Base-by-base conservation (phyloP, 1,139 yeast genomes). In the Nematodospora anomalae region DNA sequence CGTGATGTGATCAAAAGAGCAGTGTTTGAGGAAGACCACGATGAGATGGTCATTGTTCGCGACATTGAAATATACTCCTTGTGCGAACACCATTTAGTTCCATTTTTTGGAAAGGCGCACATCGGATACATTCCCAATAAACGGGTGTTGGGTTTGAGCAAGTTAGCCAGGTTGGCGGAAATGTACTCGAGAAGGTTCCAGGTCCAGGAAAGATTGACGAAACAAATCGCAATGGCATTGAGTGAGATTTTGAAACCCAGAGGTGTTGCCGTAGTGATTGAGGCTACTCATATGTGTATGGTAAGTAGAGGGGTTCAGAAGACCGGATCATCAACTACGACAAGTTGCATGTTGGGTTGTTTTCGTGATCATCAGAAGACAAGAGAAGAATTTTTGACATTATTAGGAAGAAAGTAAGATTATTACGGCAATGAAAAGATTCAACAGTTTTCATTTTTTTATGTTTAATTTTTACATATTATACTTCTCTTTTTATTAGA, bases 241-340 rank as follows among this genome's bases (percentile, higher is more conserved):
- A 80, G 84, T 60, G 97, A 89, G 55, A 86, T 90, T 43, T 71
- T 92, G 52, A 83, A 84, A 55, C 98, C 99, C 12, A 76, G 92
- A 52, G 98, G 98, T 38, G 98, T 92, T 10, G 98, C 97, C 0
- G 98, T 92, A 27, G 97, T 92, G 16, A 89, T 92, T 55, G 98
- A 92, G 62, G 97, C 97, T 18, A 80, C 94, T 7, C 99, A 92
- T 58, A 92, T 94, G 98, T 92, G 99, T 62, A 92, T 92, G 99
- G 97, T 90, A 22, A 88, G 95, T 61, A 79, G 99, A 57, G 99
- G 99, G 34, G 89, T 92, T 16, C 97, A 92, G 60, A 94, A 92
- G 63, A 80, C 96, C 0, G 97, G 97, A 1, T 84, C 96, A 14
- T 77, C 87, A 18, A 92, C 99, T 3, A 82, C 92, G 30, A 94